These are phyloP conservation scores for Croton laevigatus DNA, from an alignment of 441 rosid species.

Conservation along the genomic window DNA sequence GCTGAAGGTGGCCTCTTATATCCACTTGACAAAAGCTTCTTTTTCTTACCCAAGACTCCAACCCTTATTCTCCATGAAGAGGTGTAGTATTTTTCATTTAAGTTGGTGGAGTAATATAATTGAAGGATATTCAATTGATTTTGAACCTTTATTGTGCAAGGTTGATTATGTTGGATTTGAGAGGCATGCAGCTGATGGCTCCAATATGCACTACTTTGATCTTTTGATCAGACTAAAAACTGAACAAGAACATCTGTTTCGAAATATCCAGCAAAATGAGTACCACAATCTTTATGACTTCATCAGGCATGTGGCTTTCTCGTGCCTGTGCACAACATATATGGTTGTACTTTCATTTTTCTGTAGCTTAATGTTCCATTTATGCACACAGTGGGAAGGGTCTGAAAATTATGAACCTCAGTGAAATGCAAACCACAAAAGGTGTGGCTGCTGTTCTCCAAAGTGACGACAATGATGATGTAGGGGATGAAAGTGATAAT, in stretches of 20 bases:
- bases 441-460: slow-evolving; percentile 79
- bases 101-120: not conserved
- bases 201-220: slow-evolving; percentile 99
- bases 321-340: slow-evolving; percentile 8
- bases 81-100: slow-evolving; percentile 32
- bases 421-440: slow-evolving; percentile 51
- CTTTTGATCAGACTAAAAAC: slow-evolving; percentile 86
- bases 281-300: slow-evolving; percentile 86
- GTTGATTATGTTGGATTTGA: slow-evolving; percentile 96
- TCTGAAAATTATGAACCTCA: slow-evolving; percentile 86
- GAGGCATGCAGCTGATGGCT: slow-evolving; percentile 98
- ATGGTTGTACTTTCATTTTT: slow-evolving; percentile 10
- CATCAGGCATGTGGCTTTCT: slow-evolving; percentile 56
- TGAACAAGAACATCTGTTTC: slow-evolving; percentile 94
- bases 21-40: slow-evolving; percentile 97
- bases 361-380: slow-evolving; percentile 12
- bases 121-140: not conserved
- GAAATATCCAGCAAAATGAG: slow-evolving; percentile 94
- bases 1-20: slow-evolving; percentile 98
- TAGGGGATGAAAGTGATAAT: slow-evolving; percentile 94
- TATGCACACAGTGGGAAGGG: slow-evolving; percentile 66
- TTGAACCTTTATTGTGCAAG: slow-evolving; percentile 38
- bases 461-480: slow-evolving; percentile 74
- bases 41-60: slow-evolving; percentile 97
- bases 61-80: slow-evolving; percentile 97